Evolutionary conservation across 2,329 filamentous ascomycete species (phyloP).

Genomic region (Torrubiella hemipterigena): DNA sequence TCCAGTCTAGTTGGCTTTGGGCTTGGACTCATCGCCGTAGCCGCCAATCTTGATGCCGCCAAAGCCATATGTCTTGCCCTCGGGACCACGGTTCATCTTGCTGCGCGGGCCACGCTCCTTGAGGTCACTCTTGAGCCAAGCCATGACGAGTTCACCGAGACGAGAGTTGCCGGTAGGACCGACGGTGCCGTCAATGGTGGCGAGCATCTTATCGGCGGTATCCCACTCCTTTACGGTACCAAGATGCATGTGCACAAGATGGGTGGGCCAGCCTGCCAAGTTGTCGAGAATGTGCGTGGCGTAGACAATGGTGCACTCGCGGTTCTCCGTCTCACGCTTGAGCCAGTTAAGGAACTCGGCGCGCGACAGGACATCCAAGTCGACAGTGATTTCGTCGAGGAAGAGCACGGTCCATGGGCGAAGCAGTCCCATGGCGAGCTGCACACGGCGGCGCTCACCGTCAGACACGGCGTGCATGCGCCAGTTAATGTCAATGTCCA

Average conservation of each 20-base stretch:
- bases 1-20: conserved; percentile 13
- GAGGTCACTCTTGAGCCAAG: conserved; percentile 77
- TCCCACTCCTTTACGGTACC: conserved; percentile 85
- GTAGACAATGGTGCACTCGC: conserved; percentile 87
- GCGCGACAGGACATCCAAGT: conserved; percentile 78
- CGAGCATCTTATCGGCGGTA: conserved; percentile 55
- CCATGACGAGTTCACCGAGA: conserved; percentile 76
- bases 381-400: conserved; percentile 93
- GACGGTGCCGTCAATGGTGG: conserved; percentile 27
- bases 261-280: conserved; percentile 85
- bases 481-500: conserved; percentile 88
- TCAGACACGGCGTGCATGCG: conserved; percentile 94
- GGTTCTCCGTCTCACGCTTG: conserved; percentile 70
- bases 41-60: conserved; percentile 40
- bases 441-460: conserved; percentile 81
- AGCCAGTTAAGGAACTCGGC: conserved; percentile 79
- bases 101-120: conserved; percentile 65
- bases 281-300: conserved; percentile 97
- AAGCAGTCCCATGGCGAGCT: conserved; percentile 90
- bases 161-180: conserved; percentile 57
- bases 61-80: conserved; percentile 52
- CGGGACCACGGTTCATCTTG: conserved; percentile 37
- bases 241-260: conserved; percentile 90
- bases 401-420: conserved; percentile 85
- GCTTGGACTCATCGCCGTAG: conserved; percentile 42